Evolutionary conservation across 108 stramenopile species (phyloP), one percentile per base, ranked within the genome.

Genomic region (Stephanodiscus triporus): DNA sequence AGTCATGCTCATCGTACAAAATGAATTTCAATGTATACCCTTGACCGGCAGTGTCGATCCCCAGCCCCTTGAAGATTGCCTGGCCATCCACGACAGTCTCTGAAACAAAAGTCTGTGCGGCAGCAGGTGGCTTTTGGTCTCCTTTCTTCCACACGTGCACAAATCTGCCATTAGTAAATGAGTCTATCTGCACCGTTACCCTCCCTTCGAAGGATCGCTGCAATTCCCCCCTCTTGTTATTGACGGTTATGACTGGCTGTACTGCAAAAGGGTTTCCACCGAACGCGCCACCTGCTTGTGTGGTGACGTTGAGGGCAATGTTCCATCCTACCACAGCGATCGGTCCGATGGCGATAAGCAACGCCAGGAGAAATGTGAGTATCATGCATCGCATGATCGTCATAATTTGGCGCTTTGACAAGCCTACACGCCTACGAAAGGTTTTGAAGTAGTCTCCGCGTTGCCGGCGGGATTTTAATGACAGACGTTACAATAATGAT

Each of bases 1-100:
- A 61, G 23, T 74, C 77, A 63, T 77, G 37, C 50, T 83, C 82
- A 38, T 83, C 82, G 16, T 63, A 74, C 2, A 83, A 66, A 22
- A 48, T 49, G 30, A 78, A 83, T 50, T 73, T 49, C 3, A 83
- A 49, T 37, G 45, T 65, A 64, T 83, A 83, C 6, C 68, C 73
- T 23, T 78, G 38, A 4, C 77, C 68, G 14, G 76, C 77, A 23
- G 26, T 19, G 38, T 83, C 59, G 6, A 83, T 70, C 14, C 67
- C 62, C 26, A 71, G 65, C 34, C 56, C 65, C 62, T 55, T 32
- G 36, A 74, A 74, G 32, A 53, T 37, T 58, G 73, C 53, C 37
- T 20, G 49, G 4, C 73, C 73, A 66, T 58, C 23, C 2, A 32
- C 51, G 6, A 74, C 65, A 20, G 19, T 56, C 40, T 64, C 32